These are phyloP conservation scores for Phytophthora fragariaefolia DNA, from an alignment of 352 stramenopile species.

Conservation along the genomic window DNA sequence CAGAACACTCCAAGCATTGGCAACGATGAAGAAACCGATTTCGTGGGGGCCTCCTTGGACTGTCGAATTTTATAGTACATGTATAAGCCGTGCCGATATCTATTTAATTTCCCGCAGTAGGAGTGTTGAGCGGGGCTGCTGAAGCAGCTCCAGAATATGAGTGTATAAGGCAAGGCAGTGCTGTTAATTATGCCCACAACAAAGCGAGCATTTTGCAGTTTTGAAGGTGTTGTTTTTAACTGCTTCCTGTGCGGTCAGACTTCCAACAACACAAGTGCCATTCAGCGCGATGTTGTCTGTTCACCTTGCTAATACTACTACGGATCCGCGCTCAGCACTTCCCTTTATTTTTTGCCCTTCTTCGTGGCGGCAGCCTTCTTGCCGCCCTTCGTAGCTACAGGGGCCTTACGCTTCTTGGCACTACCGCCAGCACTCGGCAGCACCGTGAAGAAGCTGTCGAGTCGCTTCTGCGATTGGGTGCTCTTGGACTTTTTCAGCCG, in stretches of 20 bases:
- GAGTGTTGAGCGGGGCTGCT: conserved; percentile 22
- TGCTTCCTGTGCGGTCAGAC: not conserved
- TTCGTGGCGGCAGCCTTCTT: conserved; percentile 48
- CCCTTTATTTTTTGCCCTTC: conserved; percentile 68
- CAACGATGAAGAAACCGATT: conserved; percentile 25
- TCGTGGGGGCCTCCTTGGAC: conserved; percentile 5
- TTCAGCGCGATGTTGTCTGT: conserved; percentile 13
- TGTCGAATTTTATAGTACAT: conserved; percentile 27
- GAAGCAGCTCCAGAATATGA: conserved; percentile 20
- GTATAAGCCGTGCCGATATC: conserved; percentile 37
- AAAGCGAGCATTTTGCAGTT: conserved; percentile 5
- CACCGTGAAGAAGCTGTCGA: conserved; percentile 97
- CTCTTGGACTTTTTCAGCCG: conserved; percentile 96
- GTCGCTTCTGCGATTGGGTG: conserved; percentile 94
- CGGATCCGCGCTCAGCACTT: conserved; percentile 2
- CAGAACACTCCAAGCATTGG: conserved; percentile 74
- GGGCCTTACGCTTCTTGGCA: conserved; percentile 70
- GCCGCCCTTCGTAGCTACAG: conserved; percentile 42
- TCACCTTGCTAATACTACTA: conserved; percentile 31
- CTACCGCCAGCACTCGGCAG: conserved; percentile 48
- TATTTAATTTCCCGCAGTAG: conserved; percentile 43
- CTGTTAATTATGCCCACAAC: conserved; percentile 12
- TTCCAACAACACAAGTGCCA: conserved; percentile 18
- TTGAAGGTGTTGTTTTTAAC: not conserved
- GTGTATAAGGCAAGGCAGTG: conserved; percentile 37